phyloP scores from a whole-genome alignment of 2,329 filamentous ascomycete genomes.

The Trichoderma asperellum region DNA sequence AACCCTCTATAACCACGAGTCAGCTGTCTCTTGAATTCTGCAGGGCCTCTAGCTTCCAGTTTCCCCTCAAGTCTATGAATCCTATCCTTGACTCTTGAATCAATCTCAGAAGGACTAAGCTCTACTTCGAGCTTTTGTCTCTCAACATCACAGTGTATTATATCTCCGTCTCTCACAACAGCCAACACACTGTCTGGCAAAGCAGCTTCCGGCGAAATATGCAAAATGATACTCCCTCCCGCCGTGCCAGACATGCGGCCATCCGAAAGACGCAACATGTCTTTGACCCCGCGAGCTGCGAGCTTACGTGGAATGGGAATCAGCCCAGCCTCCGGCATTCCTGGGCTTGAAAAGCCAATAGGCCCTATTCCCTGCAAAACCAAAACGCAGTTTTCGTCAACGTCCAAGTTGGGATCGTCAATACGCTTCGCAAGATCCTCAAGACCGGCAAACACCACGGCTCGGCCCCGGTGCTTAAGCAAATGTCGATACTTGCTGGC shows the following conservation, averaged over 20 bases:
- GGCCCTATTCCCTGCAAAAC: constrained; percentile 89
- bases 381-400: constrained; percentile 64
- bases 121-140: constrained; percentile 62
- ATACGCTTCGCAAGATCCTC: constrained; percentile 73
- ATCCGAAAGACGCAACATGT: constrained; percentile 84
- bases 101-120: constrained; percentile 71
- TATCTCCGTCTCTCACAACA: constrained; percentile 74
- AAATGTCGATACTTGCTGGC: constrained; percentile 73
- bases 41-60: background rate
- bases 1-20: constrained; percentile 62
- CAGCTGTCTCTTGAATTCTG: constrained; percentile 36
- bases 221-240: constrained; percentile 88
- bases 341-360: constrained; percentile 72
- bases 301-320: constrained; percentile 73
- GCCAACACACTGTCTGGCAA: constrained; percentile 76
- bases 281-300: constrained; percentile 72
- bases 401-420: constrained; percentile 62
- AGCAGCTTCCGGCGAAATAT: constrained; percentile 84
- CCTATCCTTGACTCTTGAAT: constrained; percentile 1
- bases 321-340: constrained; percentile 84
- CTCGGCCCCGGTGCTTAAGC: constrained; percentile 50
- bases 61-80: background rate
- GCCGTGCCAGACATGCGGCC: constrained; percentile 85
- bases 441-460: constrained; percentile 72
- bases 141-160: constrained; percentile 76